Percentiles rank a stretch among this genome's conserved stretches.
These are phyloP conservation scores for Xylaria sp. DNA, from an alignment of 2,329 filamentous ascomycete species.

Conservation along the genomic window DNA sequence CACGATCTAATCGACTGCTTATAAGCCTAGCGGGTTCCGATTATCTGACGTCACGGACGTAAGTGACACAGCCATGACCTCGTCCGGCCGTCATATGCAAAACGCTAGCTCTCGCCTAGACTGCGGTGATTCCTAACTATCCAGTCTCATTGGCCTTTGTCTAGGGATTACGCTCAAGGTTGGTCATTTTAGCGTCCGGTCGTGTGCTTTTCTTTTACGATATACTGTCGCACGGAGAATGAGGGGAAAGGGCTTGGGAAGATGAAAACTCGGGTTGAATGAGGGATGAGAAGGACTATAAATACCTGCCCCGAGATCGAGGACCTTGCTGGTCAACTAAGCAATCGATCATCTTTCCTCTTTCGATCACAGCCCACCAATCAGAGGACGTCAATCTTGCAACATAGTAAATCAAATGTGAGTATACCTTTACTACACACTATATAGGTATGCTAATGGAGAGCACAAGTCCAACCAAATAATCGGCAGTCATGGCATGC, in stretches of 20 bases:
- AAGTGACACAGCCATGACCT: slow-evolving; percentile 28
- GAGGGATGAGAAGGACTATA: slow-evolving; percentile 23
- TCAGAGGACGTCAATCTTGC: slow-evolving; percentile 28
- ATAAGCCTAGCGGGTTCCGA: not conserved
- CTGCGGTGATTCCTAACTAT: not conserved
- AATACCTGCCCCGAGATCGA: slow-evolving; percentile 35
- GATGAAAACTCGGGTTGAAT: not conserved
- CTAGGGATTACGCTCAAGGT: not conserved
- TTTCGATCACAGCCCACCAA: slow-evolving; percentile 37
- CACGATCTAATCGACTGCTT: not conserved
- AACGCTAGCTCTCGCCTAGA: slow-evolving; percentile 4
- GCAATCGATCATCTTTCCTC: slow-evolving; percentile 20
- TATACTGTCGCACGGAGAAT: not conserved
- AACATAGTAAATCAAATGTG: slow-evolving; percentile 21
- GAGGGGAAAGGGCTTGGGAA: not conserved
- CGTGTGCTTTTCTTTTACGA: not conserved
- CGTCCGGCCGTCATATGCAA: slow-evolving; percentile 18
- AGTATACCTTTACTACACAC: not conserved
- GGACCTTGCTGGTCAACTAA: slow-evolving; percentile 36
- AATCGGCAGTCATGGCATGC: slow-evolving; percentile 42
- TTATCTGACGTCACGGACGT: slow-evolving; percentile 14
- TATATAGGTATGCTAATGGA: slow-evolving; percentile 3
- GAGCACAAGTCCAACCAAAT: not conserved
- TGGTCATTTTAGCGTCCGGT: not conserved
- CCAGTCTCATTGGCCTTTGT: slow-evolving; percentile 6